A percentile compares a stretch with the other conserved stretches of the same genome.
These are phyloP conservation scores for Harrya chromipes DNA, from an alignment of 768 basidiomycete genomes.

Conservation along the genomic window DNA sequence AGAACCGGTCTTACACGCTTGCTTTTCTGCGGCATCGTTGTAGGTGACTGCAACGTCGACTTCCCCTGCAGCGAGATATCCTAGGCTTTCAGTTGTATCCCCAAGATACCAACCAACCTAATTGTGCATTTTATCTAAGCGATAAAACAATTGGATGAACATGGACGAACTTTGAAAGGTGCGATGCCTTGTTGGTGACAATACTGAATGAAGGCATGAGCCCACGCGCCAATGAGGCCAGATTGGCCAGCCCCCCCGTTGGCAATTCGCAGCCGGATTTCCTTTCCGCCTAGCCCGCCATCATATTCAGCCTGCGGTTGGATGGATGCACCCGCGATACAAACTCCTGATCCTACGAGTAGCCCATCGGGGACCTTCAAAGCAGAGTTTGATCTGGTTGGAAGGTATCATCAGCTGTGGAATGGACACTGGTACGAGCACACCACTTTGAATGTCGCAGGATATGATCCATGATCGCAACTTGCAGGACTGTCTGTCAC, in stretches of 20 bases:
- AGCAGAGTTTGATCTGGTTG: conserved; percentile 1
- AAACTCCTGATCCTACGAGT: conserved; percentile 3
- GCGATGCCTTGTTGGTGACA: conserved; percentile 13
- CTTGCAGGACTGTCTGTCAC: not conserved
- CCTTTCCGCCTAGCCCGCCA: conserved; percentile 34
- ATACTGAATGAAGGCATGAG: conserved; percentile 43
- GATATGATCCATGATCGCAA: conserved; percentile 2
- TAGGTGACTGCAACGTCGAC: conserved; percentile 54
- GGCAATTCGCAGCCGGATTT: conserved; percentile 43
- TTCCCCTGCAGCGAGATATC: conserved; percentile 37
- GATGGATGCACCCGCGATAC: conserved; percentile 3
- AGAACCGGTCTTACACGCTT: conserved; percentile 29
- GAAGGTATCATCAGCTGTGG: not conserved
- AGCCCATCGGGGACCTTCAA: conserved; percentile 1
- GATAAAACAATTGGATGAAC: conserved; percentile 19
- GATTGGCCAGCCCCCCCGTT: conserved; percentile 54
- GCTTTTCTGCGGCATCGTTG: conserved; percentile 47
- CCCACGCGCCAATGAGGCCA: conserved; percentile 47
- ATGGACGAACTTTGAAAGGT: conserved; percentile 29
- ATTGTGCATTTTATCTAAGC: not conserved
- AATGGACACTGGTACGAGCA: not conserved
- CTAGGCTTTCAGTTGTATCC: conserved; percentile 52
- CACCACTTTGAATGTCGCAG: conserved; percentile 4
- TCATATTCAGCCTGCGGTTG: conserved; percentile 35
- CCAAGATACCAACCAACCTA: conserved; percentile 58